Conservation (phyloP, 2,329 filamentous ascomycete species). For the Chaetomium olivaceum region DNA sequence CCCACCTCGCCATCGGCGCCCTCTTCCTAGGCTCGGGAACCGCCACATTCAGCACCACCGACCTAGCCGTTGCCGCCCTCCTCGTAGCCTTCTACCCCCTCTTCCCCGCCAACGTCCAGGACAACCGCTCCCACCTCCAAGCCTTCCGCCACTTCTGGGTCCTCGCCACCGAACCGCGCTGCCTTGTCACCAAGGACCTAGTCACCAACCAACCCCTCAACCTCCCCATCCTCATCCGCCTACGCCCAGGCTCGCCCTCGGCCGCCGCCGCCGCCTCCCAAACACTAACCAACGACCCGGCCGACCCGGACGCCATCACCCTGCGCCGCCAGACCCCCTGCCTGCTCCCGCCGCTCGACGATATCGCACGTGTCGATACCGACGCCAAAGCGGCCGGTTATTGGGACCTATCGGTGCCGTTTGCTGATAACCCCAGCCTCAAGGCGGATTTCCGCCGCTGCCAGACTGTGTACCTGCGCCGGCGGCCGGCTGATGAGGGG, state of each 20-base stretch:
- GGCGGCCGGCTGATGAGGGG: slow-evolving; percentile 66
- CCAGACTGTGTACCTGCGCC: slow-evolving; percentile 73
- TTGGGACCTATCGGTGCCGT: slow-evolving; percentile 81
- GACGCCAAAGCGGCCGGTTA: slow-evolving; percentile 65
- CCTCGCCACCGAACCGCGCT: slow-evolving; percentile 84
- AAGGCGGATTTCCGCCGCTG: slow-evolving; percentile 64
- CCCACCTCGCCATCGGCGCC: slow-evolving; percentile 86
- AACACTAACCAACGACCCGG: slow-evolving; percentile 40
- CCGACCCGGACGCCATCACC: slow-evolving; percentile 40
- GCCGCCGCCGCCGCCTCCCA: slow-evolving; percentile 44
- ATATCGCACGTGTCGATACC: slow-evolving; percentile 60
- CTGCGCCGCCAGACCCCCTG: slow-evolving; percentile 56
- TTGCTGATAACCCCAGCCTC: slow-evolving; percentile 63
- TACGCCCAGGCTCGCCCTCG: slow-evolving; percentile 47
- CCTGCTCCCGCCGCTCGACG: slow-evolving; percentile 63
- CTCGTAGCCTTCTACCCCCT: slow-evolving; percentile 92
- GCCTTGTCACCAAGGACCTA: slow-evolving; percentile 83
- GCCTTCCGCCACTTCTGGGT: slow-evolving; percentile 98
- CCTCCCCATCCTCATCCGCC: slow-evolving; percentile 67
- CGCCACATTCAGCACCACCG: slow-evolving; percentile 84
- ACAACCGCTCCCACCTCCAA: slow-evolving; percentile 93
- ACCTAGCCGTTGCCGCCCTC: slow-evolving; percentile 81
- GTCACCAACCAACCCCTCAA: slow-evolving; percentile 78
- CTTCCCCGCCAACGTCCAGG: slow-evolving; percentile 84
- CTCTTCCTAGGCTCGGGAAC: slow-evolving; percentile 92